These are phyloP conservation scores for Aureobasidium sp. DNA, from an alignment of 2,329 filamentous ascomycete genomes.

Conservation along the genomic window DNA sequence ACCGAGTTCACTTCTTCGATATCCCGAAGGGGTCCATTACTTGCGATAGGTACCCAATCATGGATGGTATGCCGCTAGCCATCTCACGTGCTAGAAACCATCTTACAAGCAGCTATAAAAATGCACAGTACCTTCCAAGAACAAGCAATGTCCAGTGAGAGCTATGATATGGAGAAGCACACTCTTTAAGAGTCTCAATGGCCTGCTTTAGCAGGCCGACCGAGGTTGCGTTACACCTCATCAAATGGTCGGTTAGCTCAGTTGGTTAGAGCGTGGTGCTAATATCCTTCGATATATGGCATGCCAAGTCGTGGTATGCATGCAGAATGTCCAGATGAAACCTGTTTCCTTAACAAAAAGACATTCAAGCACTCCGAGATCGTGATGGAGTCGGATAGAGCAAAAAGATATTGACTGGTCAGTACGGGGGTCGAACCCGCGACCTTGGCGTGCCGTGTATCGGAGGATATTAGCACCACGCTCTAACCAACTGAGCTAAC, in stretches of 20 bases:
- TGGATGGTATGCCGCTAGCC: background rate
- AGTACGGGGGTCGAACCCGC: constrained; percentile 5
- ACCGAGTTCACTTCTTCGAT: too few species aligned
- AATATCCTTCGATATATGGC: too few species aligned
- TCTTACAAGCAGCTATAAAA: background rate
- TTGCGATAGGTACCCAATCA: background rate
- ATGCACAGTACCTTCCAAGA: background rate
- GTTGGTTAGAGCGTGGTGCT: constrained; percentile 5
- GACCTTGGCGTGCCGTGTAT: constrained; percentile 1
- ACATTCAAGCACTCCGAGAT: too few species aligned
- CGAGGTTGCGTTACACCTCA: background rate
- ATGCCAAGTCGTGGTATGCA: too few species aligned
- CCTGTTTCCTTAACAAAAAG: too few species aligned
- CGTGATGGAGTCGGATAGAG: too few species aligned
- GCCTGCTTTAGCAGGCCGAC: background rate
- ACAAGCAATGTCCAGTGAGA: background rate
- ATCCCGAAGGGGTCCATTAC: too few species aligned
- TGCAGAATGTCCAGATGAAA: too few species aligned
- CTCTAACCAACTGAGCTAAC: constrained; percentile 7
- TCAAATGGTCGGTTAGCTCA: background rate
- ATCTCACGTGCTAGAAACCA: background rate
- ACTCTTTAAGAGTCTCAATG: background rate
- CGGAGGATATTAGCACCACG: background rate
- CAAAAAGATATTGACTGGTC: background rate
- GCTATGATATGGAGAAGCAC: background rate